These are phyloP conservation scores for Periglandula ipomoeae DNA, from an alignment of 2,329 filamentous ascomycete species.

Conservation along the genomic window DNA sequence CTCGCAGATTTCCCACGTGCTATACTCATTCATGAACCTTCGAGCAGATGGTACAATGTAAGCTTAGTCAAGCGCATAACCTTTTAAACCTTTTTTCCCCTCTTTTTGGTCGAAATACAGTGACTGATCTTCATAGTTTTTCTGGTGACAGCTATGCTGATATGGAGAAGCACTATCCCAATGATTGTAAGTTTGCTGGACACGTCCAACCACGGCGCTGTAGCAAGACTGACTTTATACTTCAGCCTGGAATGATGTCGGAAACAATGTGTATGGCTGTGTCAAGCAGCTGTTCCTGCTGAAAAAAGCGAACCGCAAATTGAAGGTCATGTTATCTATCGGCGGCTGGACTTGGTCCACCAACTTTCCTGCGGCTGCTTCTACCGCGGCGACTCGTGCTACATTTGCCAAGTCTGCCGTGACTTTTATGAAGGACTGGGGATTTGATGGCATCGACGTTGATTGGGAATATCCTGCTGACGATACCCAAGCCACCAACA, in stretches of 20 bases:
- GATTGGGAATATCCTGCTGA: slow-evolving; percentile 31
- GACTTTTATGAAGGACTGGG: slow-evolving; percentile 61
- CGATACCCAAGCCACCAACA: slow-evolving; percentile 31
- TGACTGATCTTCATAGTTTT: slow-evolving; percentile 28
- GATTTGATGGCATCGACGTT: slow-evolving; percentile 43
- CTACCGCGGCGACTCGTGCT: slow-evolving; percentile 49
- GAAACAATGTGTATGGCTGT: slow-evolving; percentile 71
- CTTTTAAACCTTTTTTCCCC: not conserved
- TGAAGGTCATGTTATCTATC: slow-evolving; percentile 73
- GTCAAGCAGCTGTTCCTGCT: slow-evolving; percentile 70
- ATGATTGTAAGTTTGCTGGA: slow-evolving; percentile 47
- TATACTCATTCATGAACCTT: slow-evolving; percentile 77
- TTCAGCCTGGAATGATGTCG: slow-evolving; percentile 47
- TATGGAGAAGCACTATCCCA: slow-evolving; percentile 60
- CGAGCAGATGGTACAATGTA: slow-evolving; percentile 62
- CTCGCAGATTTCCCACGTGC: slow-evolving; percentile 63
- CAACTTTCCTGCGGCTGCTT: slow-evolving; percentile 62
- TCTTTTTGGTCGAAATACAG: no score
- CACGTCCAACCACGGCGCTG: no score
- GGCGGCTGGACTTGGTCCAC: slow-evolving; percentile 79
- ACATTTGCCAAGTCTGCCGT: slow-evolving; percentile 64
- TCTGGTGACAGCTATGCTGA: slow-evolving; percentile 64
- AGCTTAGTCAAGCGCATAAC: slow-evolving; percentile 14
- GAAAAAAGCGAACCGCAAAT: slow-evolving; percentile 66
- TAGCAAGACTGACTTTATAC: not conserved